Base-by-base conservation (phyloP, 2,329 filamentous ascomycete species). In the Zasmidium cellare region DNA sequence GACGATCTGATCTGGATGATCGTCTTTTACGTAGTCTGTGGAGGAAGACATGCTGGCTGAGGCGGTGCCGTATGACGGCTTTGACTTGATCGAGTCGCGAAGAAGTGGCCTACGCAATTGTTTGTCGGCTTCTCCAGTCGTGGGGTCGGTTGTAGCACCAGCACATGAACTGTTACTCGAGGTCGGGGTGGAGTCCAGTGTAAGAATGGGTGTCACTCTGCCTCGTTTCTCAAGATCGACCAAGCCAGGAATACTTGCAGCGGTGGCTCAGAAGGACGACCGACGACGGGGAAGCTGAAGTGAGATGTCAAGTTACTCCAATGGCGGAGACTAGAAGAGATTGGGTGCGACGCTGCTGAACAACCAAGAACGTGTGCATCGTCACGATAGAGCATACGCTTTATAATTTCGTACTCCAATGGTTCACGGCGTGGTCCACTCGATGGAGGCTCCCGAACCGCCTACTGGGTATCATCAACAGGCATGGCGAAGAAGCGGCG, bases 1-100 rank as follows among this genome's bases (percentile, higher is more conserved):
- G 11, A 74, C 75, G 62, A 82, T 82, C 51, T 67, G 73, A 67
- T 82, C 77, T 23, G 77, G 76, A 51, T 71, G 61, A 53, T 76
- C 74, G 54, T 75, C 74, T 66, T 77, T 77, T 48, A 71, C 66
- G 51, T 66, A 65, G 41, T 67, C 62, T 28, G 56, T 46, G 3
- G 66, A 64, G 16, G 61, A 19, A 49, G 66, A 59, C 65, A 68
- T 68, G 23, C 9, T 58, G 54, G 16, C 18, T 46, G 28, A 28
- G 25, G 25, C 25, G 25, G 11, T 11, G 25, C 25, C 25, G 25
- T 28, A 28, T 6, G 25, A 28, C 25, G 9, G 51, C 28, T 23
- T 16, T 14, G 35, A 41, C 25, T 28, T 28, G 25, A 28, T 6
- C 25, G 23, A 19, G 18, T 38, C 24, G 23, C 23, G 24, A 38